phyloP scores from a whole-genome alignment of 257 asterid genomes.

The Galeopsis tetrahit region DNA sequence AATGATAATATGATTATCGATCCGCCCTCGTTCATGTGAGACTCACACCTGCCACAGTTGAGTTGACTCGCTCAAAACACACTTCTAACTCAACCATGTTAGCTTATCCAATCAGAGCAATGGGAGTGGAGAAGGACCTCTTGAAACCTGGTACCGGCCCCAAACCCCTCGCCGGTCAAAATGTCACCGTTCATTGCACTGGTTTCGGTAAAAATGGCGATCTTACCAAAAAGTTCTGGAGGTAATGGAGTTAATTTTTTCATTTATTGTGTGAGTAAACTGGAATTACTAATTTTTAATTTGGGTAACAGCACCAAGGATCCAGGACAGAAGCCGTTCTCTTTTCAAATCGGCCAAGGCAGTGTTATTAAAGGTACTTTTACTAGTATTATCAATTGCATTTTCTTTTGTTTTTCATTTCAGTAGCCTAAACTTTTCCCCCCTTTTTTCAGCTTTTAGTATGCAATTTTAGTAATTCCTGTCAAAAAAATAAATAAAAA shows the following conservation, averaged over 20 bases:
- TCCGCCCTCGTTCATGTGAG: too few species aligned
- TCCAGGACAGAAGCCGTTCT: slow-evolving; percentile 89
- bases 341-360: slow-evolving; percentile 84
- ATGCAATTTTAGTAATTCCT: not conserved
- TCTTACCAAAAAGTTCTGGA: slow-evolving; percentile 79
- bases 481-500: not conserved
- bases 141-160: slow-evolving; percentile 74
- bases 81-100: slow-evolving; percentile 9
- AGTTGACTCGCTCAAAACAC: not conserved
- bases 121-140: slow-evolving; percentile 91
- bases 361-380: slow-evolving; percentile 43
- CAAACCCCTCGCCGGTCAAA: slow-evolving; percentile 75
- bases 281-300: not conserved
- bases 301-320: slow-evolving; percentile 80
- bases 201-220: slow-evolving; percentile 93
- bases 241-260: slow-evolving; percentile 48
- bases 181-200: slow-evolving; percentile 95
- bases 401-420: not conserved
- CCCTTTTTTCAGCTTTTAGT: not conserved
- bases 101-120: slow-evolving; percentile 42
- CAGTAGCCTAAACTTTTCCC: not conserved
- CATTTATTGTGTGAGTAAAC: not conserved
- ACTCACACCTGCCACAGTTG: not conserved
- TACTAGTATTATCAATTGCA: not conserved
- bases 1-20: not conserved